Evolutionary conservation across 2,329 filamentous ascomycete genomes (phyloP), one percentile per base, ranked within the genome.

Genomic region (Myriosclerotinia scirpicola): DNA sequence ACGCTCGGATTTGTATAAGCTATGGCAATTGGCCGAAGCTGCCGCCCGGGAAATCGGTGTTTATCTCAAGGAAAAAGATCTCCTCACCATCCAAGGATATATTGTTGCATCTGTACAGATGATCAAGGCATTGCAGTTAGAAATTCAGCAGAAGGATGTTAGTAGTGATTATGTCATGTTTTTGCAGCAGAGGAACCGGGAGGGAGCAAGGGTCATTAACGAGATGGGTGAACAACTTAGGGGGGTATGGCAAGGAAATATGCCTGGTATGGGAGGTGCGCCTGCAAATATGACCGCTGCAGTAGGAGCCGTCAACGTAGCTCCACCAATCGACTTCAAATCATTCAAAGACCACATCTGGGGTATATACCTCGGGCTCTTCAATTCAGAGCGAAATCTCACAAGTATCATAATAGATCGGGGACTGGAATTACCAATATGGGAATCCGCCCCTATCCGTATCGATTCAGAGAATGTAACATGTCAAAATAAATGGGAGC

Each of bases 81-180:
- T 58, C 5, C 12, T 60, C 30, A 63, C 22, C 3, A 48, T 66
- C 6, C 58, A 46, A 15, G 59, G 40, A 48, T 66, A 66, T 34
- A 66, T 66, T 30, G 44, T 46, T 1, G 22, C 38, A 12, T 61
- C 54, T 7, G 65, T 55, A 40, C 48, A 46, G 12, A 48, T 55
- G 58, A 50, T 66, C 12, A 48, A 54, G 30, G 50, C 50, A n/a
- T 17, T 66, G 11, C 48, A 53, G 11, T 22, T 50, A 3, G 58
- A 66, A 7, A 46, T 66, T 26, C 40, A 55, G 34, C 56, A 64
- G 30, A 63, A 48, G 11, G 58, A 66, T 22, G 58, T 66, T 12
- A 63, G 58, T n/a, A 62, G 22, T 55, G 65, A 63, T n/a, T 66
- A 63, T 64, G 65, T 66, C 8, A 53, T 63, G 46, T 66, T 55